Evolutionary conservation across 225 moss, liverwort and hornwort species (phyloP).

Genomic region (Thuidium tamariscinum): DNA sequence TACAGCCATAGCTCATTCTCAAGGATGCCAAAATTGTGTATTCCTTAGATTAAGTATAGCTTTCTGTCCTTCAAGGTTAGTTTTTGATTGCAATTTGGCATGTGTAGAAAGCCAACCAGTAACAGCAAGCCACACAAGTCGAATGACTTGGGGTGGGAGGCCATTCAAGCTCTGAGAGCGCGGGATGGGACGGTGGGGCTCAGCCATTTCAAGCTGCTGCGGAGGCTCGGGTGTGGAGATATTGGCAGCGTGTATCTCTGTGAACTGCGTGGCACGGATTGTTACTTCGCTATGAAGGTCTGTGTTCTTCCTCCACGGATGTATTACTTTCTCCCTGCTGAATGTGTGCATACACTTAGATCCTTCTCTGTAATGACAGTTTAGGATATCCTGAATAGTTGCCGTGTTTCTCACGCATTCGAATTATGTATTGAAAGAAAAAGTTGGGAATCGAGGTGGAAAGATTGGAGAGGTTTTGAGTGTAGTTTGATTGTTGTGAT

Average conservation of each 20-base stretch:
- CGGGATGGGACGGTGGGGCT: conserved; percentile 77
- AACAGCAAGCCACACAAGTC: conserved; percentile 89
- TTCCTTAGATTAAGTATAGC: too few relatives aligned
- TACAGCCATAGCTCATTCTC: not conserved
- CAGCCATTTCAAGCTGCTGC: conserved; percentile 90
- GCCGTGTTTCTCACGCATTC: not conserved
- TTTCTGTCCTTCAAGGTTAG: not conserved
- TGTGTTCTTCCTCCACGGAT: not conserved
- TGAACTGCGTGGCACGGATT: conserved; percentile 74
- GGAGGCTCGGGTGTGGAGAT: conserved; percentile 87
- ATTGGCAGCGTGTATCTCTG: conserved; percentile 96
- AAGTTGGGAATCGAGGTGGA: not conserved
- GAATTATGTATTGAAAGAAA: not conserved
- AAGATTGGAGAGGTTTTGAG: not conserved
- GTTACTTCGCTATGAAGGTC: conserved; percentile 96
- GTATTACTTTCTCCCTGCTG: not conserved
- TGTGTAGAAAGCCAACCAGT: conserved; percentile 22
- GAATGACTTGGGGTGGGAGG: conserved; percentile 93
- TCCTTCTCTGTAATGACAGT: too few relatives aligned
- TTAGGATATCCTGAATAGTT: not conserved
- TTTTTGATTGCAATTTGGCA: not conserved
- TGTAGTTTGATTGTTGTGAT: not conserved
- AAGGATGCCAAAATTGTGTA: not conserved
- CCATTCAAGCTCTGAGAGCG: conserved; percentile 61
- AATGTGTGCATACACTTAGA: not conserved